Evolutionary conservation across 2,329 filamentous ascomycete species (phyloP).

Genomic region (Clarireedia homoeocarpa): DNA sequence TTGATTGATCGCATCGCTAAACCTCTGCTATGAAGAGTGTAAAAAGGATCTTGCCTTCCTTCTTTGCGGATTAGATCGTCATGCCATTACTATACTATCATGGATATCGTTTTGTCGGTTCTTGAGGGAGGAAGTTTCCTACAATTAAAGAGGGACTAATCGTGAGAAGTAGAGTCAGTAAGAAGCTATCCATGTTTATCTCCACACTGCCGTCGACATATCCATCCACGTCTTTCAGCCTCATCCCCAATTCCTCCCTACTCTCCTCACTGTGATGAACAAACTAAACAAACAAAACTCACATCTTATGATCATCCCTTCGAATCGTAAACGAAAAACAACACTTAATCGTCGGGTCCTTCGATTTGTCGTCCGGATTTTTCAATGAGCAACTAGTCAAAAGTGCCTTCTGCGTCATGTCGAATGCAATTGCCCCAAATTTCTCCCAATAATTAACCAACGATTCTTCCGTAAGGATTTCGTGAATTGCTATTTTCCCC

Average conservation of each 20-base stretch:
- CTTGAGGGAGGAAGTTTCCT: constrained; percentile 90
- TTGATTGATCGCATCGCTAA: background rate
- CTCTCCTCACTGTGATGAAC: too few species aligned
- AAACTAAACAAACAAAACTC: constrained; percentile 35
- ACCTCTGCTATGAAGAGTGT: too few species aligned
- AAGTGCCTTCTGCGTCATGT: constrained; percentile 87
- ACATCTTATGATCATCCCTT: constrained; percentile 95
- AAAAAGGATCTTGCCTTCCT: constrained; percentile 1
- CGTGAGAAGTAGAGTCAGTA: background rate
- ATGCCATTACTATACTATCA: constrained; percentile 25
- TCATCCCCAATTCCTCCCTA: too few species aligned
- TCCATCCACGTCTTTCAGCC: too few species aligned
- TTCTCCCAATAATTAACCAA: constrained; percentile 98
- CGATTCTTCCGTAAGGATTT: constrained; percentile 91
- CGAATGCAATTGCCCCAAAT: constrained; percentile 95
- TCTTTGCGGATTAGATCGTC: constrained; percentile 1
- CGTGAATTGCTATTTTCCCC: constrained; percentile 92
- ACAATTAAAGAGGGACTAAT: constrained; percentile 84
- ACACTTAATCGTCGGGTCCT: constrained; percentile 72
- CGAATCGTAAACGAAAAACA: constrained; percentile 98
- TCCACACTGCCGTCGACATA: too few species aligned
- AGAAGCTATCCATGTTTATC: too few species aligned
- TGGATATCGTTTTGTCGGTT: constrained; percentile 41
- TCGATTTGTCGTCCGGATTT: constrained; percentile 62
- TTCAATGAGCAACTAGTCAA: constrained; percentile 89